phyloP scores from a whole-genome alignment of 2,329 filamentous ascomycete species.

The Xylaria sp. region DNA sequence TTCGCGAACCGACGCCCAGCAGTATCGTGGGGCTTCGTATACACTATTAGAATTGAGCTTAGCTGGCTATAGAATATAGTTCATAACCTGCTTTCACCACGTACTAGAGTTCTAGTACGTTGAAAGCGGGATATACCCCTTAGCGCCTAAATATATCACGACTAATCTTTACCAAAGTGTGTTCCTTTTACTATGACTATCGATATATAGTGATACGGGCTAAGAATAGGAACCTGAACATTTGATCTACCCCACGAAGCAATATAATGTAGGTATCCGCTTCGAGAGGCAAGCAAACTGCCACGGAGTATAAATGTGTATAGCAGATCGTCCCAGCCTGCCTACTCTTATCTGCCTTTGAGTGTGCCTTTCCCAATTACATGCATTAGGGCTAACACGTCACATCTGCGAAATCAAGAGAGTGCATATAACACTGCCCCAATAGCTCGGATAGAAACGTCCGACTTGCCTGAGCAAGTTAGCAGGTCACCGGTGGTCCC shows the following conservation, averaged over 20 bases:
- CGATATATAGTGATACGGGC: neutral
- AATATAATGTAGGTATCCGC: constrained; percentile 11
- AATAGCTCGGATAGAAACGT: neutral
- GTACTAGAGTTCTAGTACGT: neutral
- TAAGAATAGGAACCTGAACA: neutral
- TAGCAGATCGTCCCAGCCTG: constrained; percentile 19
- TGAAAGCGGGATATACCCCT: neutral
- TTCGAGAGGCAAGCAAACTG: neutral
- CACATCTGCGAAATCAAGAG: neutral
- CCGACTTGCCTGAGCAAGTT: neutral
- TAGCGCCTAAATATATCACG: neutral
- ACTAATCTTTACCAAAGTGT: neutral
- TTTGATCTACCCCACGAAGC: neutral
- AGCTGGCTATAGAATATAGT: neutral
- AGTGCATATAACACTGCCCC: neutral
- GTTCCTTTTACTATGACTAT: neutral
- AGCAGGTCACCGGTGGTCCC: neutral
- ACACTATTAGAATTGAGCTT: neutral
- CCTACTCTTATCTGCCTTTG: constrained; percentile 19
- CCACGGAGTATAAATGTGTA: neutral
- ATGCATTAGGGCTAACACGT: constrained; percentile 11
- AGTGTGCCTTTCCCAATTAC: neutral
- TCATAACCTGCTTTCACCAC: neutral
- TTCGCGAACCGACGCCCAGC: neutral
- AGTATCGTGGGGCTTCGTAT: neutral